Base-by-base conservation (phyloP, 2,329 filamentous ascomycete species). In the Monosporascus sp. region DNA sequence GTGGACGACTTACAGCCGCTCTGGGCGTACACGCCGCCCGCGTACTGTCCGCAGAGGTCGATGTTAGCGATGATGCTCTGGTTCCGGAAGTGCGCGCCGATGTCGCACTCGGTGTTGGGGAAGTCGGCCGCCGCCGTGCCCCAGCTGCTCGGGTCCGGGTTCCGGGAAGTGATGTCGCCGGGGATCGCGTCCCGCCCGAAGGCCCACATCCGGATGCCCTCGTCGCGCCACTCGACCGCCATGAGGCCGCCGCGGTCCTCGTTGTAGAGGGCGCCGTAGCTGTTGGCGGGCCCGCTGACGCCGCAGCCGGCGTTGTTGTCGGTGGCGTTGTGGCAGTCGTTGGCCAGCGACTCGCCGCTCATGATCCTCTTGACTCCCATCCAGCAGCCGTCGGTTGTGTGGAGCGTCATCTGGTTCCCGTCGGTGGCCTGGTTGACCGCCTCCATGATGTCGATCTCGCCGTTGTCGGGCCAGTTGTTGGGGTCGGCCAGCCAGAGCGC, bases 41-140 rank as follows among this genome's bases (percentile, higher is more conserved):
- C 79, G 59, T 81, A 73, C 41, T 78, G 67, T 0, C 85, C 85
- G 58, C 85, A 88, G 7, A 88, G 69, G 64, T 85, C 81, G 57
- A 87, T 86, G 61, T 88, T 86, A 43, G 77, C 77, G 57, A 87
- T 77, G 59, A 88, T 87, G 59, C 81, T 84, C 65, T 85, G 79
- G 61, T 87, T 88, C 51, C 69, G 73, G 66, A 88, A 87, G 62
- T 86, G 82, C 4, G 70, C 72, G 6, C 68, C 66, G 49, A 87
- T 81, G 54, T 84, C 71, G 69, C 85, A 88, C 46, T 79, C 67
- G 0, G 84, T 87, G 59, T 72, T 76, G 16, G 85, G 85, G 65
- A 87, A 87, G 55, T 88, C 85, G 1, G 85, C 84, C 7, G 80
- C 62, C 1, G 86, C 82, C 2, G 69, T 73, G 17, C 84, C 85